These are phyloP conservation scores for Triticum monococcum DNA, from an alignment of 176 grass and related monocot genomes.

Conservation along the genomic window DNA sequence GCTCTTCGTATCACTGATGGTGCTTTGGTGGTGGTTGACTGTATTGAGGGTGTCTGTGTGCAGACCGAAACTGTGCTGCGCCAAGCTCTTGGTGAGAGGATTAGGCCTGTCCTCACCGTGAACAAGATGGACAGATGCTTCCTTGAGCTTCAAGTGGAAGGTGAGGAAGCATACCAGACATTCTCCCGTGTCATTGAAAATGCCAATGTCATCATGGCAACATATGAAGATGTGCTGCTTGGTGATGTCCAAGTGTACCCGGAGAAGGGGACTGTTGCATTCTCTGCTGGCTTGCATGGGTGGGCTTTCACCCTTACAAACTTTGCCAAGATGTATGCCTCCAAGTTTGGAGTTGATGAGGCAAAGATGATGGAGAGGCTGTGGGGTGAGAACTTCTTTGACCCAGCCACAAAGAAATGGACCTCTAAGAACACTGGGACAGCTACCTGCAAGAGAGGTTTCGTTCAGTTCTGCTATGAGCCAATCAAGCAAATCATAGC, in stretches of 20 bases:
- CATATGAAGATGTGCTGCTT: slow-evolving; percentile 67
- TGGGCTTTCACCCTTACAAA: slow-evolving; percentile 79
- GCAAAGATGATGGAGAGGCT: slow-evolving; percentile 91
- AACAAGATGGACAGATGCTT: slow-evolving; percentile 89
- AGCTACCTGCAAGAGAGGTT: slow-evolving; percentile 73
- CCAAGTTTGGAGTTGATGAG: slow-evolving; percentile 85
- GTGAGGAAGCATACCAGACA: slow-evolving; percentile 74
- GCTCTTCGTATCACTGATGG: slow-evolving; percentile 76
- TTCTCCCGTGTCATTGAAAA: slow-evolving; percentile 69
- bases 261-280: slow-evolving; percentile 79
- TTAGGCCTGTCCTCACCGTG: slow-evolving; percentile 78
- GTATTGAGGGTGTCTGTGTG: slow-evolving; percentile 77
- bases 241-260: slow-evolving; percentile 89
- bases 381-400: slow-evolving; percentile 88
- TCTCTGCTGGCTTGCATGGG: slow-evolving; percentile 69
- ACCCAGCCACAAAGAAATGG: slow-evolving; percentile 82
- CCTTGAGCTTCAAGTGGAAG: slow-evolving; percentile 79
- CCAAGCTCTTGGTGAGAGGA: slow-evolving; percentile 79
- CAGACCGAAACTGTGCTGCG: slow-evolving; percentile 76
- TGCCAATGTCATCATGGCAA: slow-evolving; percentile 83
- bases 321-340: slow-evolving; percentile 85
- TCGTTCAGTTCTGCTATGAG: slow-evolving; percentile 83
- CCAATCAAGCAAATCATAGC: slow-evolving; percentile 84
- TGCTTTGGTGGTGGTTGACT: slow-evolving; percentile 72
- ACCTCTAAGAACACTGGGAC: slow-evolving; percentile 62